Evolutionary conservation across 768 basidiomycete species (phyloP).

Genomic region (Psilocybe azurescens): DNA sequence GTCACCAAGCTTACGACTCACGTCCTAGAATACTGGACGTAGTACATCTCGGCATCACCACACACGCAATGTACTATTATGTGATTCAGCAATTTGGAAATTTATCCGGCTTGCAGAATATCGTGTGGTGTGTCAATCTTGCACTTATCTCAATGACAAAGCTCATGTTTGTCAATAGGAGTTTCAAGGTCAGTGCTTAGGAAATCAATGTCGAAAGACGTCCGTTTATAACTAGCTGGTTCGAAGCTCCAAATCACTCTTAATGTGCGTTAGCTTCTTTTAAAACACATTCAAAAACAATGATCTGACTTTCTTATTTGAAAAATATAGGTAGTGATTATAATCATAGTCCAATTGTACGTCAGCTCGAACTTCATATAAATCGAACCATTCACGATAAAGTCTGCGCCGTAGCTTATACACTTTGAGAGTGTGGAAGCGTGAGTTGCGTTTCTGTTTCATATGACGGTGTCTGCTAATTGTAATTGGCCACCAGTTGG

Average conservation of each 20-base stretch:
- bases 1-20: neutral
- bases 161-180: slow-evolving; percentile 4
- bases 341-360: slow-evolving; percentile 19
- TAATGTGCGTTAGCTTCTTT: slow-evolving; percentile 8
- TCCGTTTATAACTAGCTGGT: neutral
- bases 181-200: slow-evolving; percentile 12
- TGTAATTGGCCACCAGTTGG: slow-evolving; percentile 3
- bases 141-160: neutral
- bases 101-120: neutral
- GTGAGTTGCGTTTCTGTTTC: slow-evolving; percentile 2
- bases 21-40: slow-evolving; percentile 13
- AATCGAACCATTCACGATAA: neutral
- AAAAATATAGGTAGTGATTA: slow-evolving; percentile 11
- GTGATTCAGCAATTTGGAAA: slow-evolving; percentile 16
- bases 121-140: slow-evolving; percentile 12
- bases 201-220: neutral
- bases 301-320: neutral
- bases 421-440: slow-evolving; percentile 21
- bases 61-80: slow-evolving; percentile 20
- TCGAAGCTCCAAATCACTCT: slow-evolving; percentile 13
- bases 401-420: slow-evolving; percentile 12
- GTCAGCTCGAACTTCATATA: neutral
- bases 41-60: slow-evolving; percentile 18
- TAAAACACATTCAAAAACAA: neutral
- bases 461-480: neutral